Evolutionary conservation across 106 monocot genomes (phyloP).

Genomic region (Platanthera zijinensis): DNA sequence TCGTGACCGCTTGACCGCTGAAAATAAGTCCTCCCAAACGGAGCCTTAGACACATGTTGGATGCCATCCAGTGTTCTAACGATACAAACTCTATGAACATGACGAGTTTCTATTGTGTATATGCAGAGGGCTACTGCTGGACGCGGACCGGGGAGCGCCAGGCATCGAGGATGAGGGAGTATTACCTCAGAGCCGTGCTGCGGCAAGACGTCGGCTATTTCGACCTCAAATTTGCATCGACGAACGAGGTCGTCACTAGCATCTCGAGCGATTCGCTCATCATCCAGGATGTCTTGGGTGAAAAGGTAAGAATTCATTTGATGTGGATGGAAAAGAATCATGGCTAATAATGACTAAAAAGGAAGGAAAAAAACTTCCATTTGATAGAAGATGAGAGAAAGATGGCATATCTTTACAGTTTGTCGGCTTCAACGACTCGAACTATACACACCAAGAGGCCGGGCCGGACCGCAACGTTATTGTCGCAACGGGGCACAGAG

Average conservation of each 20-base stretch:
- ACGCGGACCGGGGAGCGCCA: constrained; percentile 19
- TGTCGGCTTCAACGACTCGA: too few relatives aligned
- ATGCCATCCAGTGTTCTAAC: not conserved
- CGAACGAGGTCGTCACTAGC: constrained; percentile 7
- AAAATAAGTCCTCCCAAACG: too few relatives aligned
- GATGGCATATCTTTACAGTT: too few relatives aligned
- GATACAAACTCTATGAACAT: not conserved
- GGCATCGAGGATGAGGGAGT: constrained; percentile 10
- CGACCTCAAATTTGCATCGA: not conserved
- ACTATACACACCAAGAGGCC: too few relatives aligned
- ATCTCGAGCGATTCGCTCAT: constrained; percentile 8
- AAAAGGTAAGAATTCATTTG: constrained; percentile 3
- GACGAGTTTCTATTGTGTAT: not conserved
- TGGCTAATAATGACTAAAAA: too few relatives aligned
- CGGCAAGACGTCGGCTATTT: constrained; percentile 17
- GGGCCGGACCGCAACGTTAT: too few relatives aligned
- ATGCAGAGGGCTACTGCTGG: constrained; percentile 21
- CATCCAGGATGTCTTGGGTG: constrained; percentile 11
- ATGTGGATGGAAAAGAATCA: too few relatives aligned
- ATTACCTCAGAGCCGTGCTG: constrained; percentile 10
- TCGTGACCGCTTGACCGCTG: not conserved
- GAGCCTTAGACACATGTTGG: too few relatives aligned
- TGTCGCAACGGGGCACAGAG: too few relatives aligned
- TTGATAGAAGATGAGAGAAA: too few relatives aligned
- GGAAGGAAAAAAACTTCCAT: too few relatives aligned